Evolutionary conservation across 106 monocot genomes (phyloP).

Genomic region (Dendrobium nobile): DNA sequence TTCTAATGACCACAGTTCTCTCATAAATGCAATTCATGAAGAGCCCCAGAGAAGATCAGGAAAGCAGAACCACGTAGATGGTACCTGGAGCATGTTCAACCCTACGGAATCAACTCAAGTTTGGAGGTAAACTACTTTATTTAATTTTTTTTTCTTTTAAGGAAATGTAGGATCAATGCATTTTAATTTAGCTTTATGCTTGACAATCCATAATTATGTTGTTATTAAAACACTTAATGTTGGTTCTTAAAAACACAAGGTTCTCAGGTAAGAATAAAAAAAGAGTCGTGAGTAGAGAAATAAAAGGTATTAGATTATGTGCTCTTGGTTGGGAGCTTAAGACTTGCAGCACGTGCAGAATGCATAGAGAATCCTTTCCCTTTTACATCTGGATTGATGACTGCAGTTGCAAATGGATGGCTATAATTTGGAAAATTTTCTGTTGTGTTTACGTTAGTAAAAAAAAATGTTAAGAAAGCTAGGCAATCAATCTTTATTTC

Average conservation of each 20-base stretch:
- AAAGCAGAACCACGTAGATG: slow-evolving; percentile 11
- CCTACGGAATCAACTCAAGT: slow-evolving; percentile 10
- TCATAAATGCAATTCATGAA: slow-evolving; percentile 8
- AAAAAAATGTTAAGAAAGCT: no score
- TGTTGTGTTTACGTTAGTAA: no score
- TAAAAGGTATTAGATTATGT: neutral
- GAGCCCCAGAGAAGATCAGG: neutral
- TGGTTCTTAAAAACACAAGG: neutral
- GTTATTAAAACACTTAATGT: neutral
- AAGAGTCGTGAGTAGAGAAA: neutral
- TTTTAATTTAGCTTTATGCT: neutral
- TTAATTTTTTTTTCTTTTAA: neutral
- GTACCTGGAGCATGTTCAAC: neutral
- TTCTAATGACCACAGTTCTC: slow-evolving; percentile 13
- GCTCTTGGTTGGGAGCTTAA: neutral
- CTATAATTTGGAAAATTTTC: no score
- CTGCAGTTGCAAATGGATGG: no score
- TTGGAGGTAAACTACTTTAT: slow-evolving; percentile 22
- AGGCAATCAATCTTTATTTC: no score
- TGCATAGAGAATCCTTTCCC: no score
- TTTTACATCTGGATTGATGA: no score
- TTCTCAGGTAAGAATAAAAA: neutral
- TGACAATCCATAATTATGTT: neutral
- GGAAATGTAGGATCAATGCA: neutral
- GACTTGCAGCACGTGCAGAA: neutral